phyloP scores from a whole-genome alignment of 176 grass and related monocot species.

The Alopecurus myosuroides region DNA sequence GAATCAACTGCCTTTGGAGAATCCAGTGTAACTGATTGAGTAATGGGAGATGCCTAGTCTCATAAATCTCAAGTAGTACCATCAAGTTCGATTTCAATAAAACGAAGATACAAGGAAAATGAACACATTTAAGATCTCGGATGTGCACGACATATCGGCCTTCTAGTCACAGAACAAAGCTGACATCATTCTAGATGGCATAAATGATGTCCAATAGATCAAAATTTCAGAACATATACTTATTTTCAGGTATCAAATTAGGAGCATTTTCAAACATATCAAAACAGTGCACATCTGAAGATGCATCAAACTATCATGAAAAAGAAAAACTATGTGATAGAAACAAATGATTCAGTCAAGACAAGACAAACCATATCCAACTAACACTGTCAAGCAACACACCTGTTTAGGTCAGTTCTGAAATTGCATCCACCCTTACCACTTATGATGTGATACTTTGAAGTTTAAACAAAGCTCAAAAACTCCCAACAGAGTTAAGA shows the following conservation, averaged over 20 bases:
- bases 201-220: not conserved
- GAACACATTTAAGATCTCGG: not conserved
- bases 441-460: not conserved
- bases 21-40: not conserved
- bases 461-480: conserved; percentile 5
- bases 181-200: not conserved
- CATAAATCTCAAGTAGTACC: conserved; percentile 2
- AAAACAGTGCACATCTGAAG: conserved; percentile 3
- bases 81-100: not conserved
- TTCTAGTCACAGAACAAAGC: not conserved
- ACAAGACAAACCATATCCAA: not conserved
- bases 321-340: not conserved
- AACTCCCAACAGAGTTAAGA: not conserved
- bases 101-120: not conserved
- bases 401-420: not conserved
- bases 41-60: conserved; percentile 3
- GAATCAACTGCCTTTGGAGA: not conserved
- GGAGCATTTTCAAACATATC: not conserved
- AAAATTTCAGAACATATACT: not conserved
- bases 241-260: conserved; percentile 3
- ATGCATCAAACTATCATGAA: not conserved
- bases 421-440: not conserved
- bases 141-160: not conserved
- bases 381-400: not conserved
- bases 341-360: not conserved